phyloP scores from a whole-genome alignment of 1,139 yeast species.

The Taiozyma sp. region DNA sequence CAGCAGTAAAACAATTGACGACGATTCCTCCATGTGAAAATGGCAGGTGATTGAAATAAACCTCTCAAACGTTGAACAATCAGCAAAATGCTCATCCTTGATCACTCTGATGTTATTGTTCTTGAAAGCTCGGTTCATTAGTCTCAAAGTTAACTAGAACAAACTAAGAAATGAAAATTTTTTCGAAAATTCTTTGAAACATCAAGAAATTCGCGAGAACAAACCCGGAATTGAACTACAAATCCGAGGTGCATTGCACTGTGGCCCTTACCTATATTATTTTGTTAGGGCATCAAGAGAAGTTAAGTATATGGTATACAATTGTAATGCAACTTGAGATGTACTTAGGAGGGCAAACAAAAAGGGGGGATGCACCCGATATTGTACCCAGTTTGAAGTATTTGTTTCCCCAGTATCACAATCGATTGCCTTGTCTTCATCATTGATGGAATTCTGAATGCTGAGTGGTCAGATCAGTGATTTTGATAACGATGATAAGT shows the following conservation, averaged over 20 bases:
- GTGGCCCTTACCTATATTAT: neutral
- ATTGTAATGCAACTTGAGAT: no score
- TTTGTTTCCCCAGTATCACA: neutral
- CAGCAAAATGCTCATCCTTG: neutral
- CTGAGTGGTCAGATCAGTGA: neutral
- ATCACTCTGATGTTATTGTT: neutral
- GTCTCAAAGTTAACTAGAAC: no score
- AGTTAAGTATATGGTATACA: no score
- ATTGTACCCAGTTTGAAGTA: neutral
- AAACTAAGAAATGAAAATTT: neutral
- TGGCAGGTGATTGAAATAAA: neutral
- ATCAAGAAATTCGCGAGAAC: neutral
- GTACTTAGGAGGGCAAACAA: no score
- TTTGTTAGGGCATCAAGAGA: neutral
- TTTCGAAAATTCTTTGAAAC: neutral
- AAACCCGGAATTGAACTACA: neutral
- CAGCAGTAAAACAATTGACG: conserved; percentile 31
- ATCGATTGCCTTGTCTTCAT: neutral
- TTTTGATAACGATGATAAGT: neutral
- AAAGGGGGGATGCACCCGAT: no score
- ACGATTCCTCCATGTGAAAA: neutral
- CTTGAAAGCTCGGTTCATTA: neutral
- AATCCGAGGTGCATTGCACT: neutral
- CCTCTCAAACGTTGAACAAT: neutral
- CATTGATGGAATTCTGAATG: neutral